Evolutionary conservation across 2,329 filamentous ascomycete species (phyloP), one percentile per base, ranked within the genome.

Genomic region (Diaporthe sp.): DNA sequence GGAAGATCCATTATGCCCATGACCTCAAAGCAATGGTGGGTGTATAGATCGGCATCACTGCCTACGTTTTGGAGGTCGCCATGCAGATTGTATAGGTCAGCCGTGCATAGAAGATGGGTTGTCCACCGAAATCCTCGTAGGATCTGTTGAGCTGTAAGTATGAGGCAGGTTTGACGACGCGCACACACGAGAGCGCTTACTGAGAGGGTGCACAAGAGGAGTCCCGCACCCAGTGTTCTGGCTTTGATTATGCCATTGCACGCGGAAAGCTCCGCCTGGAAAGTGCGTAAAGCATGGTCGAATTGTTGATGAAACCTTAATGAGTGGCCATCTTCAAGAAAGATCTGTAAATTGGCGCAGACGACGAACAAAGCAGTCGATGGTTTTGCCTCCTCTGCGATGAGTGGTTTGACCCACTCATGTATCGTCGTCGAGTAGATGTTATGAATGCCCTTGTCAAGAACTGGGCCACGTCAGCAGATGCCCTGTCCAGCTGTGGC

Each of bases 321-420:
- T 35, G 42, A 66, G 30, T 66, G 42, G 30, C 61, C 44, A 37
- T 66, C 61, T 25, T 66, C 61, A 6, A 66, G 32, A 13, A 35
- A 50, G 7, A 66, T 66, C 13, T 66, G 61, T 25, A 66, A 9
- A 51, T 51, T 66, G 32, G 61, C 61, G 61, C 61, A 66, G 27
- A 66, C 61, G 22, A 66, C 22, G 61, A 66, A 66, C 3, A 66
- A 22, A 7, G 61, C 61, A 30, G 61, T 66, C 5, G 61, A 66
- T 7, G 61, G 30, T 51, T 66, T 66, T 32, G 61, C 61, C 50
- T 66, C 42, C 12, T 50, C 30, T 50, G 61, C 61, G 61, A 66
- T 66, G 30, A 66, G 61, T n/a, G 61, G 61, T 7, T 66, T 66
- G 44, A 66, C 61, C 61, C 61, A 66, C 22, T 66, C 61, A 51